These are phyloP conservation scores for Malus orientalis DNA, from an alignment of 306 rosid species.

Conservation along the genomic window DNA sequence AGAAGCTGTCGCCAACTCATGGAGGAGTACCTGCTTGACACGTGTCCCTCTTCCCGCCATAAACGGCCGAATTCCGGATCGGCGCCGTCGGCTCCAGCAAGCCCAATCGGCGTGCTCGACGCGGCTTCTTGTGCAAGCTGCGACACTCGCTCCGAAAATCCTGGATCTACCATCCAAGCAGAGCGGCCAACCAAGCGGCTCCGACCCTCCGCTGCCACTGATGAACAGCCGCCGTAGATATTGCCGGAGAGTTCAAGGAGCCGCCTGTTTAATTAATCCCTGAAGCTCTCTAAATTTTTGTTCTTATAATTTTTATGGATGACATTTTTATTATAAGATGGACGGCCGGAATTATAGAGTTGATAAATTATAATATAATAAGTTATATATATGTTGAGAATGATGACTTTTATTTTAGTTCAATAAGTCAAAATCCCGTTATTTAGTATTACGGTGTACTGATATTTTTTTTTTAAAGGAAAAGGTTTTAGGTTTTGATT, in stretches of 20 bases:
- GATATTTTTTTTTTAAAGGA: rapidly evolving
- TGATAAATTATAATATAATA: background rate
- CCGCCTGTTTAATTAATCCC: background rate
- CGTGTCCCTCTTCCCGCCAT: slow-evolving; percentile 33
- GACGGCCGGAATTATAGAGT: background rate
- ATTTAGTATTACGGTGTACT: too few relatives aligned
- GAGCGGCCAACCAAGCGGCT: slow-evolving; percentile 40
- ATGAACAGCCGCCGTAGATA: slow-evolving; percentile 28
- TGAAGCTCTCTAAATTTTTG: background rate
- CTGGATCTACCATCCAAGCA: slow-evolving; percentile 15
- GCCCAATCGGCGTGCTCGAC: slow-evolving; percentile 71
- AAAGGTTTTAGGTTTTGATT: rapidly evolving
- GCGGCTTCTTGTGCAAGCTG: slow-evolving; percentile 51
- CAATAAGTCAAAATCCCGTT: too few relatives aligned
- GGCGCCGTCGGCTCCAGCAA: slow-evolving; percentile 25
- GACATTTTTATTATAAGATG: background rate
- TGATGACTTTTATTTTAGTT: background rate
- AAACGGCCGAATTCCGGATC: slow-evolving; percentile 18
- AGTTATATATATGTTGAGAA: background rate
- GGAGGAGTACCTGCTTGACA: slow-evolving; percentile 56
- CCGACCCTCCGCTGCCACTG: slow-evolving; percentile 28
- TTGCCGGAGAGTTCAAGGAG: background rate
- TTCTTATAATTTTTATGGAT: background rate
- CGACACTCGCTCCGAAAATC: slow-evolving; percentile 41
- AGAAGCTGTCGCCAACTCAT: slow-evolving; percentile 82